A percentile compares a stretch with the other conserved stretches of the same genome.
These are phyloP conservation scores for Nothopassalora personata DNA, from an alignment of 2,329 filamentous ascomycete species.

Conservation along the genomic window DNA sequence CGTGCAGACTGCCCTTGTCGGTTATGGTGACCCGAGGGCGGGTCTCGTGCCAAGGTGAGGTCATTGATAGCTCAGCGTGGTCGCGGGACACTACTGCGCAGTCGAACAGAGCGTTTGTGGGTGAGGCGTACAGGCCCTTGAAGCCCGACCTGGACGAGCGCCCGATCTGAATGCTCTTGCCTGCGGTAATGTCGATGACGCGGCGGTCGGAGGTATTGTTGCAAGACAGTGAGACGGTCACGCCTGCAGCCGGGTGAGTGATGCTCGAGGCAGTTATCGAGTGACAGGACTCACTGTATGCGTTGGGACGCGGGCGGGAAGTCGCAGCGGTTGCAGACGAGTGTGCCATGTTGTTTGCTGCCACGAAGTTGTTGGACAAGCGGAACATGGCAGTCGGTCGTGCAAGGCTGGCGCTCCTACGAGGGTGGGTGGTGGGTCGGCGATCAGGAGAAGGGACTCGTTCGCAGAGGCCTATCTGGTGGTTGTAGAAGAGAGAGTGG, in stretches of 20 bases:
- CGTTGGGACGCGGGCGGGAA: neutral
- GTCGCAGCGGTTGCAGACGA: neutral
- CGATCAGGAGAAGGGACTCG: too few relatives aligned
- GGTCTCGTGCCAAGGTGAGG: conserved; percentile 7
- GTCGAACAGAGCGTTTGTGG: conserved; percentile 33
- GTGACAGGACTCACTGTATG: neutral
- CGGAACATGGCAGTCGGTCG: too few relatives aligned
- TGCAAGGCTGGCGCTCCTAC: too few relatives aligned
- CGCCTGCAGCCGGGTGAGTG: conserved; percentile 2
- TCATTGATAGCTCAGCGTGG: conserved; percentile 29
- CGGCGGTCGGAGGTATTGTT: conserved; percentile 17
- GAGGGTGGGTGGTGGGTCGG: too few relatives aligned
- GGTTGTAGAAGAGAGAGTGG: too few relatives aligned
- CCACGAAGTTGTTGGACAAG: neutral
- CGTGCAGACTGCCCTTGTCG: conserved; percentile 31
- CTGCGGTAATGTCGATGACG: conserved; percentile 14
- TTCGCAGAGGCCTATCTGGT: too few relatives aligned
- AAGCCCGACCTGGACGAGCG: conserved; percentile 38
- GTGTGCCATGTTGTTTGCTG: conserved; percentile 4
- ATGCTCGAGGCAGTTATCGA: neutral
- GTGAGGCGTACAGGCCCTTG: conserved; percentile 29
- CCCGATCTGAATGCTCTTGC: conserved; percentile 34
- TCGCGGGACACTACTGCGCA: conserved; percentile 34
- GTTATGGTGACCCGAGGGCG: conserved; percentile 25
- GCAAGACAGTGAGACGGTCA: conserved; percentile 21